Conservation (phyloP, 257 asterid species). For the Solanum ahanhuiri region DNA sequence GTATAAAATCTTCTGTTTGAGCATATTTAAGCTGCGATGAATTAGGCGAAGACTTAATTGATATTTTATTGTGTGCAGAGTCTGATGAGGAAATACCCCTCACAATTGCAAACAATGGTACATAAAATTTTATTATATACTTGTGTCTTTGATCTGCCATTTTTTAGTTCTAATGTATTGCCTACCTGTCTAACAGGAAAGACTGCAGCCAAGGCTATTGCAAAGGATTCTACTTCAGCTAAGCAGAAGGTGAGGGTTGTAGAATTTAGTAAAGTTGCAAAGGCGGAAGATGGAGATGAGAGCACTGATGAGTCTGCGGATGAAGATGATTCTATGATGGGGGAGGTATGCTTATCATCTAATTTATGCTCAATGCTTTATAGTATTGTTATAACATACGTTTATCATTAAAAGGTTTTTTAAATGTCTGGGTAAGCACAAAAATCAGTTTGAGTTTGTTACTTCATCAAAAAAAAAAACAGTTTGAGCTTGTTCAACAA, state of each 20-base stretch:
- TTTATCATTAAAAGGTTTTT: background rate
- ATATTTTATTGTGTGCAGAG: background rate
- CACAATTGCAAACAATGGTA: background rate
- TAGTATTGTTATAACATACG: background rate
- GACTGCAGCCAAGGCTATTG: background rate
- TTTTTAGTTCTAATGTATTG: background rate
- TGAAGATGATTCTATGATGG: background rate
- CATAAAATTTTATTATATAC: background rate
- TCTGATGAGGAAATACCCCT: background rate
- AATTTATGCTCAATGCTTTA: background rate
- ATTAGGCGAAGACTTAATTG: background rate
- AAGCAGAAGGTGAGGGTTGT: slow-evolving; percentile 1
- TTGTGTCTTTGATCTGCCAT: background rate
- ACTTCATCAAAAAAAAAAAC: too few species aligned
- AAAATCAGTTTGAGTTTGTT: too few species aligned
- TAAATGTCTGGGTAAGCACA: background rate
- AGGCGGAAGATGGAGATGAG: background rate
- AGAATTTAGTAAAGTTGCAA: background rate
- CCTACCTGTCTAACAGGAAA: background rate
- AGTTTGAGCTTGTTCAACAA: background rate
- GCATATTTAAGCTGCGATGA: background rate
- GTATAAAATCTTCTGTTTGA: background rate
- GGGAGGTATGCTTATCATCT: background rate
- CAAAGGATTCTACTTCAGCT: background rate
- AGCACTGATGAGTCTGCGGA: slow-evolving; percentile 1